Evolutionary conservation across 75 land plant species (phyloP), one percentile per base, ranked within the genome.

Genomic region (Pinus taeda): DNA sequence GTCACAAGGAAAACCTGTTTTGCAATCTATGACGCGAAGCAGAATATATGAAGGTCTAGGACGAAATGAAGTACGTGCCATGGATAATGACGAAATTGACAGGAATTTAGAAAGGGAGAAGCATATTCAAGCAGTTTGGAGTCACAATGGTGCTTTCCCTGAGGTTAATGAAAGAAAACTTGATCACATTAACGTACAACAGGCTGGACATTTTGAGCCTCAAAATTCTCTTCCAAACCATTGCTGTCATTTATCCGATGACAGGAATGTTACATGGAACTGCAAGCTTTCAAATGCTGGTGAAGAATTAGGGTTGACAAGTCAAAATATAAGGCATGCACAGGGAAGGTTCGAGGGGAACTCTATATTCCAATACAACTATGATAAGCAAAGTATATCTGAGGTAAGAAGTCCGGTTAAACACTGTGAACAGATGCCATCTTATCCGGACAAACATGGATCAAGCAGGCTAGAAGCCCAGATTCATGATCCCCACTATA

Each of bases 21-120:
- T 49, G 8, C 74, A 73, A 55, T 9, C 26, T 53, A 15, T 15
- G 15, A 49, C 6, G 24, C 53, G 4, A 15, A n/a, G 24, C 39
- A 45, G 22, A 71, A 45, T 71, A 45, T 42, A 49, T 73, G 58
- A 73, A 56, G 74, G 74, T 11, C 14, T 56, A 56, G 74, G 57
- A 56, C 15, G 74, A 49, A 49, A 22, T 56, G 74, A 3, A 1
- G 4, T 56, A 49, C 1, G 33, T 30, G 33, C 33, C 33, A 30
- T 30, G 33, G 33, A 30, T 30, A 0, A 30, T 30, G 33, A 30
- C 1, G 33, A 30, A 30, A 30, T 30, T 1, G 1, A 30, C 33
- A 30, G 0, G 0, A 30, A 30, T 30, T 30, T 30, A 30, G 33
- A 30, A 30, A 30, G 33, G 33, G 33, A 30, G 0, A 30, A 30